Evolutionary conservation across 1,139 yeast species (phyloP), one percentile per base, ranked within the genome.

Genomic region (Candida glucosophila): DNA sequence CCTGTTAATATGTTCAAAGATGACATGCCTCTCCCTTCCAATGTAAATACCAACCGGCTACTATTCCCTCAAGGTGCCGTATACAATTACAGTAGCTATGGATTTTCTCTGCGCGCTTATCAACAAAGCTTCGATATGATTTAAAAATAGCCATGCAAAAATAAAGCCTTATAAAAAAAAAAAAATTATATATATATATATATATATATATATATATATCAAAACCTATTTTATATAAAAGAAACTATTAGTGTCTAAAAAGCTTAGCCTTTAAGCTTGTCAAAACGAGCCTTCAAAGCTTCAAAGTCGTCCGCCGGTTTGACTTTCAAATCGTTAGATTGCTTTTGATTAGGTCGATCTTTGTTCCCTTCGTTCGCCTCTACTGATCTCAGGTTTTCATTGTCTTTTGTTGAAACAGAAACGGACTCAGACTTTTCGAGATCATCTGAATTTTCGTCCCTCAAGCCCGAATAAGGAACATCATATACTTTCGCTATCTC

Each of bases 401-500:
- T 36, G 14, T 23, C 15, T 9, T 26, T 28, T 15, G 18, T 8
- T 8, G 18, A 16, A n/a, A n/a, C 18, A 16, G 18, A 8, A n/a
- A 16, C 8, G 18, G n/a, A n/a, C 18, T 16, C 7, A 8, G 7
- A 19, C 3, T 43, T 47, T n/a, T 35, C 41, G 4, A 38, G 46
- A 2, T 37, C 49, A 3, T 40, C 51, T 4, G 31, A 43, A 3
- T 31, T 44, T 3, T 34, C 44, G 8, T 43, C 55, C 9, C 52
- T 59, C 29, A 76, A 46, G 13, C 73, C 77, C 24, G 82, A 73
- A 43, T 73, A 83, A 1, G 88, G 83, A 2, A 77, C 92, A 22
- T 67, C 67, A 45, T 86, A 86, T 0, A 94, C 82, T 32, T 65
- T 61, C 1, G 95, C 94, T 33, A 86, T 85, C 43, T 86, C 96